Base-by-base conservation (phyloP, 768 basidiomycete genomes). In the Tulasnella sp. region DNA sequence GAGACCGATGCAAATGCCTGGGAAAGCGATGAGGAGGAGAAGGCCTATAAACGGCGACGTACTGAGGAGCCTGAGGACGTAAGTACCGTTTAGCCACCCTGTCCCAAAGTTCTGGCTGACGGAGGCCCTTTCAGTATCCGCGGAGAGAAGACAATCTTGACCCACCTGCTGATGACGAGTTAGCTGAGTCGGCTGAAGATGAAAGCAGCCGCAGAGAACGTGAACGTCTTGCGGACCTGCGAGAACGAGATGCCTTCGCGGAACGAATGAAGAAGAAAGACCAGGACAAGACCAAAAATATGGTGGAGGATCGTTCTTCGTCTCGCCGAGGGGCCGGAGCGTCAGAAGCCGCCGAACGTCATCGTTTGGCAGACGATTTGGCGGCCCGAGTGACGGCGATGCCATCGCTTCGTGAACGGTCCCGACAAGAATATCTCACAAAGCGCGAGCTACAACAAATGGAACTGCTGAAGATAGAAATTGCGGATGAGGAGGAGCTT, bases 381-480 rank as follows among this genome's bases (percentile, higher is more conserved):
- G 86, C 86, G 36, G 88, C 88, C 7, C 86, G 89, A 7, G 83
- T 84, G 56, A 85, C 85, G 9, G 90, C 89, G 3, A 89, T 92
- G 86, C 89, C 96, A 0, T 91, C 91, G 18, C 88, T 99, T 9
- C 91, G 98, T 58, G 88, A 94, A 79, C 94, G 93, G 82, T 97
- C 97, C 1, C 92, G 98, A 76, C 94, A 99, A 84, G 95, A 97
- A 85, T 99, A 99, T 83, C 89, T 99, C 81, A 93, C 95, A 34
- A 99, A 99, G 84, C 93, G 98, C 83, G 98, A 99, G 87, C 87
- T 93, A 46, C 98, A 99, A 85, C 95, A 96, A 85, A 93, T 99
- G 82, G 98, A 99, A 83, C 89, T 99, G 19, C 87, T 99, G 73
- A 90, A 94, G 77, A 91, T 92, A 84, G 97, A 98, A 85, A 97